Conservation (phyloP, 495 filamentous ascomycete species). For the Hypomontagnella submonticulosa region DNA sequence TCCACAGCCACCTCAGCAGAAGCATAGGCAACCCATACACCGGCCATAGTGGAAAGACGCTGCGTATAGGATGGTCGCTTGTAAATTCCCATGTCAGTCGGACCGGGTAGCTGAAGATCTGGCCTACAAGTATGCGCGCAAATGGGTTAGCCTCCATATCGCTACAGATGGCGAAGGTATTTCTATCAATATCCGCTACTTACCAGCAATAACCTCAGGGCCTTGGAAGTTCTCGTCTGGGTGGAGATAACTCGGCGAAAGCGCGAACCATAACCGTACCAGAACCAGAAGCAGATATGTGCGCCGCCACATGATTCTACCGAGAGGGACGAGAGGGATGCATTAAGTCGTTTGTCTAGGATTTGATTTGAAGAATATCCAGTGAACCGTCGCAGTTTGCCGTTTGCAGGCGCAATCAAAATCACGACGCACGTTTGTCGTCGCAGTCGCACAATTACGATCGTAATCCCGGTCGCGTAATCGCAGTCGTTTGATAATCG, state of each 20-base stretch:
- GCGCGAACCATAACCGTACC: conserved; percentile 92
- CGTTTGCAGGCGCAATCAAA: conserved; percentile 2
- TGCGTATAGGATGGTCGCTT: conserved; percentile 82
- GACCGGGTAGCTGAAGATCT: conserved; percentile 88
- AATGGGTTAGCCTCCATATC: conserved; percentile 26
- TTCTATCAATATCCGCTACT: conserved; percentile 45
- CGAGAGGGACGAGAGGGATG: conserved; percentile 20
- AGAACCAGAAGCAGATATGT: conserved; percentile 84
- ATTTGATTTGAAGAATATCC: conserved; percentile 10
- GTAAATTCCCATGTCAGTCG: conserved; percentile 96
- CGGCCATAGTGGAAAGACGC: conserved; percentile 95
- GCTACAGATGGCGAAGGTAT: too few species aligned
- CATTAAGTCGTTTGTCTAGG: conserved; percentile 30
- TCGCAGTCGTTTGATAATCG: neutral
- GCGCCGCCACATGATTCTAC: conserved; percentile 83
- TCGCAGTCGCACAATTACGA: conserved; percentile 6
- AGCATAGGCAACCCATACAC: conserved; percentile 93
- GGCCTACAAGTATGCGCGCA: conserved; percentile 65
- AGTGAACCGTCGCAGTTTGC: conserved; percentile 1
- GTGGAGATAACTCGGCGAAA: conserved; percentile 95
- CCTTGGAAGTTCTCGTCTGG: conserved; percentile 99
- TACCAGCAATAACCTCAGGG: conserved; percentile 96
- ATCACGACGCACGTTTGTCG: conserved; percentile 7
- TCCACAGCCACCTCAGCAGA: conserved; percentile 87
- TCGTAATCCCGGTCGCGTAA: conserved; percentile 2